phyloP scores from a whole-genome alignment of 75 land plant species.

The Isoetes taiwanensis region DNA sequence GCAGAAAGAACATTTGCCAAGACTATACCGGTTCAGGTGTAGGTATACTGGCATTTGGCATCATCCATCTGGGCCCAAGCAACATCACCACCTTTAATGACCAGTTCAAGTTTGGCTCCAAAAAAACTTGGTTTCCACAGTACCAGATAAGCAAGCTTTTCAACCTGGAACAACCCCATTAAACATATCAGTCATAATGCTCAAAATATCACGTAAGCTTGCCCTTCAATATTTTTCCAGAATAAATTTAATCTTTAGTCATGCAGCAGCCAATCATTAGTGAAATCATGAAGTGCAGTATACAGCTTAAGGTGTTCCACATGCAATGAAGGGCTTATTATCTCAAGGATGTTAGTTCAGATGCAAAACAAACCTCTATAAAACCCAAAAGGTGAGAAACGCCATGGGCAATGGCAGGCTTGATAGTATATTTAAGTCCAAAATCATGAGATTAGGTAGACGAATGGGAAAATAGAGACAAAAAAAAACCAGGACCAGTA shows the following conservation, averaged over 20 bases:
- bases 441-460: too few relatives aligned
- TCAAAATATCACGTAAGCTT: not conserved
- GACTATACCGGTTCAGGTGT: constrained; percentile 76
- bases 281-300: too few relatives aligned
- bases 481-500: too few relatives aligned
- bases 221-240: too few relatives aligned
- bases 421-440: constrained; percentile 93
- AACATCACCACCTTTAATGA: constrained; percentile 85
- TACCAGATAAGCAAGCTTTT: constrained; percentile 89
- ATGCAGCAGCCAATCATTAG: too few relatives aligned
- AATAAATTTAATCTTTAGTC: too few relatives aligned
- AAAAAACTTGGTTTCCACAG: constrained; percentile 85
- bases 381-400: constrained; percentile 74
- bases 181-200: not conserved
- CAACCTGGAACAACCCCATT: constrained; percentile 34
- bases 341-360: not conserved
- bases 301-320: not conserved
- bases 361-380: constrained; percentile 51
- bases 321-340: not conserved
- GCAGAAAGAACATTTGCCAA: too few relatives aligned
- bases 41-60: constrained; percentile 91
- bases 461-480: too few relatives aligned
- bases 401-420: constrained; percentile 91
- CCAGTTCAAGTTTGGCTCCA: constrained; percentile 87
- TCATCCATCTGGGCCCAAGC: constrained; percentile 99